Evolutionary conservation across 768 basidiomycete genomes (phyloP).

Genomic region (Psilocybe azurescens): DNA sequence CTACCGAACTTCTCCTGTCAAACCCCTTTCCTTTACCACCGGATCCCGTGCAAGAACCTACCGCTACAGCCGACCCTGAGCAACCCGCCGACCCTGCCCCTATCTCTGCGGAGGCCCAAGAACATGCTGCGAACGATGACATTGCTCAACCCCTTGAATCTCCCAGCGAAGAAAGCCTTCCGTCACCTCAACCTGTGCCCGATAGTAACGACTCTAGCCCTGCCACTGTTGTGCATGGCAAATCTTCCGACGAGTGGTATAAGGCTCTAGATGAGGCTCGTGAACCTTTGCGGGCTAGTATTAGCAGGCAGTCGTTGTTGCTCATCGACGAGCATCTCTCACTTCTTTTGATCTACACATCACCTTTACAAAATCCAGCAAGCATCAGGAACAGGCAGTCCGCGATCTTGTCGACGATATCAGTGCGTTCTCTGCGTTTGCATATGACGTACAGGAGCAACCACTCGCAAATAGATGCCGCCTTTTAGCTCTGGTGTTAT

Average conservation of each 20-base stretch:
- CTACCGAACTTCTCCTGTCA: slow-evolving; percentile 84
- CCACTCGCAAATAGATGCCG: slow-evolving; percentile 83
- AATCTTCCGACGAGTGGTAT: slow-evolving; percentile 66
- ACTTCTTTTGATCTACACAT: slow-evolving; percentile 85
- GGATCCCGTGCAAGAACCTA: slow-evolving; percentile 44
- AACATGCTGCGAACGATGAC: background rate
- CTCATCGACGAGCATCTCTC: slow-evolving; percentile 89
- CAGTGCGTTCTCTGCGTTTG: slow-evolving; percentile 64
- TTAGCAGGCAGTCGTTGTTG: slow-evolving; percentile 73
- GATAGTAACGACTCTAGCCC: background rate
- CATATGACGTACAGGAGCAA: slow-evolving; percentile 75
- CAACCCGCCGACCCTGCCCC: background rate
- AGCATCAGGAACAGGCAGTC: slow-evolving; percentile 69
- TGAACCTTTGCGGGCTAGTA: slow-evolving; percentile 63
- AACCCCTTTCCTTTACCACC: slow-evolving; percentile 81
- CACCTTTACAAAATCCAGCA: slow-evolving; percentile 74
- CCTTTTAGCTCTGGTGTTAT: slow-evolving; percentile 82
- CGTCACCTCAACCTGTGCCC: background rate
- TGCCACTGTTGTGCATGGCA: slow-evolving; percentile 32
- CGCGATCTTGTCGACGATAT: slow-evolving; percentile 80
- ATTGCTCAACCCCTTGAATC: slow-evolving; percentile 12
- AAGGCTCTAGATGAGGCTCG: slow-evolving; percentile 69
- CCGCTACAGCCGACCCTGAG: background rate
- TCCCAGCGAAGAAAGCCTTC: background rate
- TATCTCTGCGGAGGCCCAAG: background rate